phyloP scores from a whole-genome alignment of 2,329 filamentous ascomycete genomes.

The Hypomyces perniciosus region DNA sequence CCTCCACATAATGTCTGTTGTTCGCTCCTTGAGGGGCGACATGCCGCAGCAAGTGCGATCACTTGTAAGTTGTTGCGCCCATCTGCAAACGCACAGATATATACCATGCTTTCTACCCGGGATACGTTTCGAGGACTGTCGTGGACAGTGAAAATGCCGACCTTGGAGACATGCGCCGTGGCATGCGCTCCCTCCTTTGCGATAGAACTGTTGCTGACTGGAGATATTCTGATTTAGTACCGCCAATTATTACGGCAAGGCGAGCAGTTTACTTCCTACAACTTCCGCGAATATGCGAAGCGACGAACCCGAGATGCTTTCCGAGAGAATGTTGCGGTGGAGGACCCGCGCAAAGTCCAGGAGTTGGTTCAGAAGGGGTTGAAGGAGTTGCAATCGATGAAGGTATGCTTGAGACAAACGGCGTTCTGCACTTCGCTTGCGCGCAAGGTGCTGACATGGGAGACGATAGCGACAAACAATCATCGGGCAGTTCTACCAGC shows the following conservation, averaged over 20 bases:
- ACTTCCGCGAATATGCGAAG: conserved; percentile 95
- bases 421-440: too few species aligned
- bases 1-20: conserved; percentile 35
- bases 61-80: conserved; percentile 36
- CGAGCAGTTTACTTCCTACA: conserved; percentile 85
- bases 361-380: conserved; percentile 84
- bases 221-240: conserved; percentile 57
- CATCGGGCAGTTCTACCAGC: conserved; percentile 89
- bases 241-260: conserved; percentile 85
- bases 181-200: neutral
- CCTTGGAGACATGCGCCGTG: neutral
- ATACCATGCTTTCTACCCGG: too few species aligned
- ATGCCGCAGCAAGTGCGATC: conserved; percentile 53
- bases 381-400: conserved; percentile 80
- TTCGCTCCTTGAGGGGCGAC: conserved; percentile 41
- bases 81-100: neutral
- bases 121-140: too few species aligned
- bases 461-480: conserved; percentile 76
- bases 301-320: conserved; percentile 89
- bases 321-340: conserved; percentile 66
- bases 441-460: conserved; percentile 1
- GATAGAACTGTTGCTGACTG: neutral
- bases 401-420: conserved; percentile 52
- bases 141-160: conserved; percentile 1
- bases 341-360: conserved; percentile 72